Evolutionary conservation across 306 rosid species (phyloP), one percentile per base, ranked within the genome.

Genomic region (Trifolium repens): DNA sequence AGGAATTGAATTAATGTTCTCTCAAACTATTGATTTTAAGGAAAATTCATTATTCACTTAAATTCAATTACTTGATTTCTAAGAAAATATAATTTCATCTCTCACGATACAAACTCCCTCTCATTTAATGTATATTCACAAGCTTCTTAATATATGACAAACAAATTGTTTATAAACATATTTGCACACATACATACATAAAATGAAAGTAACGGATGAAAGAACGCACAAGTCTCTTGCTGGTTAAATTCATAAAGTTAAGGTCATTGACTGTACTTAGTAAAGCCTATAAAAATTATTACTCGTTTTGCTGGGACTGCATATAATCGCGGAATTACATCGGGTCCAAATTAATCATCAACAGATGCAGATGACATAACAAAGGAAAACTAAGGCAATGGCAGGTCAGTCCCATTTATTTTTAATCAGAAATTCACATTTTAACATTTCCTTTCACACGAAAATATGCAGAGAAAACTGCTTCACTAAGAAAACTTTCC

Each of bases 401-500:
- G 64, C 57, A 74, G n/a, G 69, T 52, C 75, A 65, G 66, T 83
- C 81, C 72, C 75, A 64, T 79, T 89, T 87, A 89, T 87, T 89
- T 70, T 80, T 39, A 71, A 47, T 69, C 37, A 76, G 59, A 42
- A 73, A 59, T 59, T 81, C 87, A 67, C 39, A 71, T 67, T 67
- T 60, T 27, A 73, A 67, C 74, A 65, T 65, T 67, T 74, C 77
- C 55, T 78, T 66, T 59, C 74, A 63, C 69, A 42, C 65, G 69
- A 39, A 63, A 80, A 79, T 74, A 62, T 71, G 81, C 75, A 44
- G 63, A 79, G 63, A 64, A 75, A 65, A 82, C 67, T 62, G 62
- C 85, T 85, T 62, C 82, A 60, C 75, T 62, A 50, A 65, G 78
- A 71, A 77, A 72, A 22, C 24, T 22, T 22, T 22, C 24, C 24